Conservation (phyloP, 1,284 basidiomycete genomes). For the Cerrena zonata region DNA sequence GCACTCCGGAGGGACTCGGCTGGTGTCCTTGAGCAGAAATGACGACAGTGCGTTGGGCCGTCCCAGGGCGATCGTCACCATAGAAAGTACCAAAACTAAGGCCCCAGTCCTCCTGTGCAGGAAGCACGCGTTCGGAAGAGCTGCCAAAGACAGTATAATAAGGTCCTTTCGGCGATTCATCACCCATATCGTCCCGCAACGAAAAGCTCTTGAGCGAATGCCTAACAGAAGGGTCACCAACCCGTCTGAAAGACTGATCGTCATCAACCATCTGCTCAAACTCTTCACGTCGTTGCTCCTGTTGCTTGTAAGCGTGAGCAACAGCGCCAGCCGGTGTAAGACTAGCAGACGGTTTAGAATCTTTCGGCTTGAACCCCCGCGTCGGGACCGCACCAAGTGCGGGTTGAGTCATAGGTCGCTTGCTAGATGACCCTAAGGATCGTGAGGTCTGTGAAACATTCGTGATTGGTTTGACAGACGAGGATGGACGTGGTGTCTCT, state of each 20-base stretch:
- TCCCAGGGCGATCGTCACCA: conserved; percentile 8
- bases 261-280: conserved; percentile 22
- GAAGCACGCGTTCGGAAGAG: conserved; percentile 38
- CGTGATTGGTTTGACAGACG: conserved; percentile 13
- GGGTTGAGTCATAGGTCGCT: not conserved
- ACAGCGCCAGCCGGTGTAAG: conserved; percentile 57
- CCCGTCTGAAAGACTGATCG: conserved; percentile 11
- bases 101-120: conserved; percentile 35
- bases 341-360: conserved; percentile 14
- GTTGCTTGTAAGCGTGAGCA: conserved; percentile 53
- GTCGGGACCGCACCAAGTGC: conserved; percentile 11
- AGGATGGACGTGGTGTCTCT: not conserved
- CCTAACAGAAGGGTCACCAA: not conserved
- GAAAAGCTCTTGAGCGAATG: not conserved
- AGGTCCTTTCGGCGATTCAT: conserved; percentile 28
- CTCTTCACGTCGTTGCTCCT: conserved; percentile 34
- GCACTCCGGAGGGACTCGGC: conserved; percentile 10
- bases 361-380: conserved; percentile 1
- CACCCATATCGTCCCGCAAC: conserved; percentile 10
- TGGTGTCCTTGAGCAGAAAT: not conserved
- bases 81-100: conserved; percentile 12
- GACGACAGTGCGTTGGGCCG: not conserved
- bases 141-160: conserved; percentile 53
- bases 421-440: not conserved
- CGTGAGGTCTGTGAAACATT: not conserved